phyloP scores from a whole-genome alignment of 2,329 filamentous ascomycete species.

The Ceratocystis papillata region DNA sequence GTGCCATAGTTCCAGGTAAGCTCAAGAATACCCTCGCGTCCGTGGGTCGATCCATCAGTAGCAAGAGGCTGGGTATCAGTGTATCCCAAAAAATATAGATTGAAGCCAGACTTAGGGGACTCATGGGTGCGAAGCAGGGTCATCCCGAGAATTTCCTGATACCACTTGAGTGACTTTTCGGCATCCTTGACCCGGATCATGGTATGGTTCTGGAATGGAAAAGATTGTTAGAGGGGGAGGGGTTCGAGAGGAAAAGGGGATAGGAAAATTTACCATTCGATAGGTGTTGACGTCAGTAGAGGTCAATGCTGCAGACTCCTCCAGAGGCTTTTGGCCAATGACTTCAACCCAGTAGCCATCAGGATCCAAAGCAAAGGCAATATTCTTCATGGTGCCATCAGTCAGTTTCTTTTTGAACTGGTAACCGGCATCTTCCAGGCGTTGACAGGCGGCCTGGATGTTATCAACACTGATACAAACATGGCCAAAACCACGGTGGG shows the following conservation, averaged over 20 bases:
- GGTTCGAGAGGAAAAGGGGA: not conserved
- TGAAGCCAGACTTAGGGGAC: conserved; percentile 62
- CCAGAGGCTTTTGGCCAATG: conserved; percentile 59
- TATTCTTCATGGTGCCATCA: conserved; percentile 76
- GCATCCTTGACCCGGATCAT: conserved; percentile 90
- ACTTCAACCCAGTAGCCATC: conserved; percentile 84
- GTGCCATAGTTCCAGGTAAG: conserved; percentile 77
- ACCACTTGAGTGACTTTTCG: conserved; percentile 64
- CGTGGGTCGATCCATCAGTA: conserved; percentile 45
- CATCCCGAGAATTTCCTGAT: conserved; percentile 86
- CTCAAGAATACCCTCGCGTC: conserved; percentile 76
- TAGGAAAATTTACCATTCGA: conserved; percentile 44
- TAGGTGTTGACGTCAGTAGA: conserved; percentile 67
- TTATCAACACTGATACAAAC: conserved; percentile 73
- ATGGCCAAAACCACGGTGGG: conserved; percentile 73
- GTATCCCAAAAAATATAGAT: conserved; percentile 88
- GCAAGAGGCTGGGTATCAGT: conserved; percentile 44
- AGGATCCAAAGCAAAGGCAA: conserved; percentile 83
- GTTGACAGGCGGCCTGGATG: conserved; percentile 79
- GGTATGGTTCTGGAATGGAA: conserved; percentile 59
- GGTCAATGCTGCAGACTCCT: conserved; percentile 60
- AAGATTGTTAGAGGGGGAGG: conserved; percentile 2
- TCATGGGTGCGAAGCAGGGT: conserved; percentile 62
- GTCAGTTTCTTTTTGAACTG: conserved; percentile 89
- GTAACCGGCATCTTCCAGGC: conserved; percentile 82